phyloP scores from a whole-genome alignment of 1,139 yeast species.

The Saccharomyces uvarum region DNA sequence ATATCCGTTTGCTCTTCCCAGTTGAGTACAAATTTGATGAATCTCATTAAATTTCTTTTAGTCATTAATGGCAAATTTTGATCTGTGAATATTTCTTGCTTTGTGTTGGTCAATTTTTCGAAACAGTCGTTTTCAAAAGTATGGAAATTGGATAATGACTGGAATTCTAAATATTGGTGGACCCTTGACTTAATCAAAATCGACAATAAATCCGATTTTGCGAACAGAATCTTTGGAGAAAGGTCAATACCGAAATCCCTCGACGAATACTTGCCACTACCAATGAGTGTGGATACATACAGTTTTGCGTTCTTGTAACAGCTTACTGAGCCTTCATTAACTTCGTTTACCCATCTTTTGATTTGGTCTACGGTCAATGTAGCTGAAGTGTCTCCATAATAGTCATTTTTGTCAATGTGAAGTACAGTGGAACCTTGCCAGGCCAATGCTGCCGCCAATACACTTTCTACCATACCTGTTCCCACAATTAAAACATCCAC shows the following conservation, averaged over 20 bases:
- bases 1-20: slow-evolving; percentile 50
- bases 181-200: slow-evolving; percentile 77
- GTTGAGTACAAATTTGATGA: slow-evolving; percentile 78
- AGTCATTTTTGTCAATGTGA: slow-evolving; percentile 74
- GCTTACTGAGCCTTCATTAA: slow-evolving; percentile 36
- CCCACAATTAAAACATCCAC: slow-evolving; percentile 89
- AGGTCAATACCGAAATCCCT: slow-evolving; percentile 82
- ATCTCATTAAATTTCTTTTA: slow-evolving; percentile 83
- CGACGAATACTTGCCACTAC: slow-evolving; percentile 33
- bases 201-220: slow-evolving; percentile 75
- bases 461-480: slow-evolving; percentile 82
- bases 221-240: slow-evolving; percentile 82
- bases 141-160: slow-evolving; percentile 80
- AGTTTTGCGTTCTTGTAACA: slow-evolving; percentile 57
- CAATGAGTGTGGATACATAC: slow-evolving; percentile 60
- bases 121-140: slow-evolving; percentile 86
- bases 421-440: slow-evolving; percentile 93
- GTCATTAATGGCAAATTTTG: slow-evolving; percentile 68
- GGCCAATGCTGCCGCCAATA: slow-evolving; percentile 86
- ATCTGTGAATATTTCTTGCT: slow-evolving; percentile 90
- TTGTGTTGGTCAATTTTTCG: slow-evolving; percentile 73
- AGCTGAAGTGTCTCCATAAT: slow-evolving; percentile 84
- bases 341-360: slow-evolving; percentile 69
- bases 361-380: slow-evolving; percentile 81
- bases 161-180: slow-evolving; percentile 85